phyloP scores from a whole-genome alignment of 352 stramenopile genomes.

The Globisporangium rhizosaccharum region DNA sequence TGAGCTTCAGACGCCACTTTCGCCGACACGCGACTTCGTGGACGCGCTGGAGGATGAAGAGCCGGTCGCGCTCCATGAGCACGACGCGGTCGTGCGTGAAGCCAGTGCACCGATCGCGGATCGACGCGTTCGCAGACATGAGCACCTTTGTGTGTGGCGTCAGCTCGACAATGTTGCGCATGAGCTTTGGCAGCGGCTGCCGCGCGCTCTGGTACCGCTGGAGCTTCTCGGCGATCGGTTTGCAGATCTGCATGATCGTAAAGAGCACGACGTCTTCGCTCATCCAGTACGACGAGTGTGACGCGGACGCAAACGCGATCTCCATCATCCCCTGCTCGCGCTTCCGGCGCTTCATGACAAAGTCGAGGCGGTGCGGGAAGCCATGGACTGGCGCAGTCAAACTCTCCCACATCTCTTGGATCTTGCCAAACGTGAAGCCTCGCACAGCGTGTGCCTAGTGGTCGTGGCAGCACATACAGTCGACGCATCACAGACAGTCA shows the following conservation, averaged over 20 bases:
- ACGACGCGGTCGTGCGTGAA: constrained; percentile 72
- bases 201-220: constrained; percentile 79
- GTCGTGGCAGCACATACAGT: not conserved
- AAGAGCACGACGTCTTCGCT: constrained; percentile 86
- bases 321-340: constrained; percentile 85
- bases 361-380: constrained; percentile 78
- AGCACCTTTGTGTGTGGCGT: constrained; percentile 64
- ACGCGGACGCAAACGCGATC: constrained; percentile 72
- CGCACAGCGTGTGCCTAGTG: constrained; percentile 54
- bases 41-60: constrained; percentile 60
- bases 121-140: constrained; percentile 65
- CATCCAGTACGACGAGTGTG: constrained; percentile 88
- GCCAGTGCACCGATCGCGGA: constrained; percentile 73
- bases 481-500: not conserved
- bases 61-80: constrained; percentile 60
- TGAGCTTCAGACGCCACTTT: constrained; percentile 68
- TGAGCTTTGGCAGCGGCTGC: constrained; percentile 62
- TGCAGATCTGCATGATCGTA: constrained; percentile 78
- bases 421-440: constrained; percentile 60
- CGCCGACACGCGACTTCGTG: constrained; percentile 61
- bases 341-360: constrained; percentile 68
- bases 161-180: constrained; percentile 75
- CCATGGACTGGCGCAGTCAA: constrained; percentile 67
- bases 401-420: constrained; percentile 71
- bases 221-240: constrained; percentile 76